phyloP scores from a whole-genome alignment of 371 early-diverging fungal species.

The Mucor velutinosus region DNA sequence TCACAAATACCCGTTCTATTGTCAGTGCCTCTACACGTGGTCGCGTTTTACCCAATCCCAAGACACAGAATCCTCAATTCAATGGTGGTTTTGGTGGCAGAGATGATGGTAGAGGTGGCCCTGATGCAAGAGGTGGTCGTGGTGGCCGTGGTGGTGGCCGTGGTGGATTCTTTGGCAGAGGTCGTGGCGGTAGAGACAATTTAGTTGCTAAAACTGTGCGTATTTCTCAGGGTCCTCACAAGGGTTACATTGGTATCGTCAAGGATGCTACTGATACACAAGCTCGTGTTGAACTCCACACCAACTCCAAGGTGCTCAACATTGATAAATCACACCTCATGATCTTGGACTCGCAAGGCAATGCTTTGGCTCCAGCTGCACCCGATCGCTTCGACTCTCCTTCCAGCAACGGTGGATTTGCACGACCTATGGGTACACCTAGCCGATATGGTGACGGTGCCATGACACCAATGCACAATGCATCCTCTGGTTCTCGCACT shows the following conservation, averaged over 20 bases:
- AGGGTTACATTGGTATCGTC: conserved; percentile 97
- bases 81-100: conserved; percentile 8
- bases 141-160: conserved; percentile 57
- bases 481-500: conserved; percentile 60
- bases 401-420: conserved; percentile 28
- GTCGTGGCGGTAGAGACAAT: conserved; percentile 80
- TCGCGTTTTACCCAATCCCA: conserved; percentile 13
- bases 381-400: conserved; percentile 28
- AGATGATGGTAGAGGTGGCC: conserved; percentile 5
- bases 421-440: conserved; percentile 40
- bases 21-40: conserved; percentile 39
- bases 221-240: conserved; percentile 92
- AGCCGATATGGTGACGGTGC: conserved; percentile 53
- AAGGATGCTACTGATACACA: conserved; percentile 81
- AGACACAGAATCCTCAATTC: conserved; percentile 14
- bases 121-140: conserved; percentile 25
- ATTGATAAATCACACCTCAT: conserved; percentile 77
- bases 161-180: conserved; percentile 73
- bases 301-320: conserved; percentile 79
- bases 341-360: conserved; percentile 54
- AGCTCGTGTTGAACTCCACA: conserved; percentile 94
- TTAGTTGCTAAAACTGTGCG: conserved; percentile 88
- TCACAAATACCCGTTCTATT: conserved; percentile 59
- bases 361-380: conserved; percentile 44
- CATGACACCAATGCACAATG: conserved; percentile 63